Conservation (phyloP, 768 basidiomycete species). For the Zangia roseola region DNA sequence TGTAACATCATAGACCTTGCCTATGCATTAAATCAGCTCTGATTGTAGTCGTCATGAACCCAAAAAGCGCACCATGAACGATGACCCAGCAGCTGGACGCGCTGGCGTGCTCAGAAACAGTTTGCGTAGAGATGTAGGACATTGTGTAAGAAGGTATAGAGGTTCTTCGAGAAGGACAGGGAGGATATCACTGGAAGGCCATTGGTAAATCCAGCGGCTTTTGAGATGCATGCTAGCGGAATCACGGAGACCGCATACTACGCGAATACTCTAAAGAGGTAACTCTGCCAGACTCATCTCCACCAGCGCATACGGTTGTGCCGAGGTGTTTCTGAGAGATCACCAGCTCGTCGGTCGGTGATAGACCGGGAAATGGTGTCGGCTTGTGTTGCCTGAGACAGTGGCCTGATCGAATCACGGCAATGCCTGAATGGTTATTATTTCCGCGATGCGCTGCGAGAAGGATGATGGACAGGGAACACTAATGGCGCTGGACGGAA, state of each 20-base stretch:
- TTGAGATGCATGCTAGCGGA: constrained; percentile 14
- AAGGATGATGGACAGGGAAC: not conserved
- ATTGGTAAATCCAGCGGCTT: not conserved
- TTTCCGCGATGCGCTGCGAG: not conserved
- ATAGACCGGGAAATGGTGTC: constrained; percentile 19
- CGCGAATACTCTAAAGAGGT: not conserved
- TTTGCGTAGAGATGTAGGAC: constrained; percentile 37
- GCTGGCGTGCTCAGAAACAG: constrained; percentile 50
- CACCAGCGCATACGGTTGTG: not conserved
- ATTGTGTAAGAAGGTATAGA: constrained; percentile 2
- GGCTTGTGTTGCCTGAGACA: not conserved
- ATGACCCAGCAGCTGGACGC: constrained; percentile 76
- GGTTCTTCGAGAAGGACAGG: not conserved
- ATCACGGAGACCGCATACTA: constrained; percentile 10
- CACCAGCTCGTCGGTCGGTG: constrained; percentile 6
- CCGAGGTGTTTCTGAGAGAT: not conserved
- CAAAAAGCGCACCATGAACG: constrained; percentile 56
- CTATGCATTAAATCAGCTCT: constrained; percentile 67
- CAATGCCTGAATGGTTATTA: not conserved
- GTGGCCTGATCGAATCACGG: too few species aligned
- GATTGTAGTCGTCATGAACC: constrained; percentile 38
- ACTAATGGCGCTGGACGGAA: not conserved
- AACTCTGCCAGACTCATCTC: not conserved
- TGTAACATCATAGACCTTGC: constrained; percentile 73
- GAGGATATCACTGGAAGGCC: not conserved